Conservation (phyloP, 1,139 yeast genomes). For the Hemisphaericaspora lyxosophila region DNA sequence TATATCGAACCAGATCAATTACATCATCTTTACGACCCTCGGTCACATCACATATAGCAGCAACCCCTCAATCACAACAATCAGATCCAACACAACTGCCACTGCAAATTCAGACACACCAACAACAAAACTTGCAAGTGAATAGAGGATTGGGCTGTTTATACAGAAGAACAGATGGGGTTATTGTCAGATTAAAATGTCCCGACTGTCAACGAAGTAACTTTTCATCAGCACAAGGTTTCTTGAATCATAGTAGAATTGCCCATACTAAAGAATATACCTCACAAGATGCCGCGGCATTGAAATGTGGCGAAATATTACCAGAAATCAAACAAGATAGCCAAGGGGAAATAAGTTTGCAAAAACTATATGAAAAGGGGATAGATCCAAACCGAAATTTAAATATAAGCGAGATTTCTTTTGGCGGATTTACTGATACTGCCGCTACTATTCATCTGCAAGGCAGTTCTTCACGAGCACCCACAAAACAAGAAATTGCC, state of each 20-base stretch:
- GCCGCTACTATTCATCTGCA: not conserved
- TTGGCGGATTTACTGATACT: conserved; percentile 25
- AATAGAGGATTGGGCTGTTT: conserved; percentile 48
- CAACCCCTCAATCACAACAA: conserved; percentile 14
- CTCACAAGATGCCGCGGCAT: conserved; percentile 75
- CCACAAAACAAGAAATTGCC: conserved; percentile 2
- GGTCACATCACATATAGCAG: conserved; percentile 12
- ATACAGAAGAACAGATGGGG: conserved; percentile 70
- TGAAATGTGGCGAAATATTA: conserved; percentile 62
- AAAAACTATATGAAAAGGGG: conserved; percentile 39
- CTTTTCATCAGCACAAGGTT: conserved; percentile 79
- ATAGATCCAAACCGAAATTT: conserved; percentile 43
- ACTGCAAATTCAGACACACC: conserved; percentile 4
- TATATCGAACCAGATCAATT: conserved; percentile 50
- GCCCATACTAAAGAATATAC: conserved; percentile 74
- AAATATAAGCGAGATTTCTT: conserved; percentile 41
- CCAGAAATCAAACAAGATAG: conserved; percentile 62
- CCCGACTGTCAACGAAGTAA: conserved; percentile 67
- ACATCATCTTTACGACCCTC: conserved; percentile 51
- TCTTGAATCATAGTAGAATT: conserved; percentile 70
- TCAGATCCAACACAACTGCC: conserved; percentile 3
- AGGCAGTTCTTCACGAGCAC: conserved; percentile 1
- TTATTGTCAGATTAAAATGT: conserved; percentile 66
- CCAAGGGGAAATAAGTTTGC: conserved; percentile 48
- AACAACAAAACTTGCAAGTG: conserved; percentile 19